phyloP scores from a whole-genome alignment of 768 basidiomycete species.

The Leucosporidium scottii region DNA sequence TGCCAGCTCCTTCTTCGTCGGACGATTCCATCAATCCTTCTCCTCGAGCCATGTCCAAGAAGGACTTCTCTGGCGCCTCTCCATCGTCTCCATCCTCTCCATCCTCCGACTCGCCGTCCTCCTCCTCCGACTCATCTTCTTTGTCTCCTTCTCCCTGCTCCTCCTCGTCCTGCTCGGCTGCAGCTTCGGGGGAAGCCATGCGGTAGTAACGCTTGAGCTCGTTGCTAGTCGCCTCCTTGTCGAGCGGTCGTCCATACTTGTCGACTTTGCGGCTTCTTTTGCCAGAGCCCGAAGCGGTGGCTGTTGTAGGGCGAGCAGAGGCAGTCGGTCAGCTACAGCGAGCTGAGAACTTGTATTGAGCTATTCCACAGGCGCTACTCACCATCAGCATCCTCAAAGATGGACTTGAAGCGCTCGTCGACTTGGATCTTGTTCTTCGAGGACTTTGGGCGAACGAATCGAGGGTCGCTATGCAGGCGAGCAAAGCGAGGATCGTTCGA shows the following conservation, averaged over 20 bases:
- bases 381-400: conserved; percentile 50
- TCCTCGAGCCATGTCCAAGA: conserved; percentile 77
- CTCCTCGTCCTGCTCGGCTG: conserved; percentile 13
- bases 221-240: conserved; percentile 41
- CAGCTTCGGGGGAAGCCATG: conserved; percentile 39
- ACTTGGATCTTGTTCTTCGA: conserved; percentile 73
- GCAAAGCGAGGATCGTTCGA: conserved; percentile 70
- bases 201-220: conserved; percentile 47
- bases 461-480: conserved; percentile 78
- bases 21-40: conserved; percentile 81
- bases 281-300: background rate
- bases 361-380: background rate
- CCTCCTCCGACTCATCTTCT: background rate
- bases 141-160: conserved; percentile 2
- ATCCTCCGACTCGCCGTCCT: too few relatives aligned
- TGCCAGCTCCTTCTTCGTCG: conserved; percentile 43
- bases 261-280: conserved; percentile 40
- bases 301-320: background rate
- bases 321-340: background rate
- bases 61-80: conserved; percentile 17
- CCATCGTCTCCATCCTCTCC: conserved; percentile 23
- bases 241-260: conserved; percentile 45
- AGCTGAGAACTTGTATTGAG: too few relatives aligned
- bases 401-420: conserved; percentile 81
- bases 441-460: conserved; percentile 79